Evolutionary conservation across 148 eudicot species (phyloP), one percentile per base, ranked within the genome.

Genomic region (Rhododendron williamsianum): DNA sequence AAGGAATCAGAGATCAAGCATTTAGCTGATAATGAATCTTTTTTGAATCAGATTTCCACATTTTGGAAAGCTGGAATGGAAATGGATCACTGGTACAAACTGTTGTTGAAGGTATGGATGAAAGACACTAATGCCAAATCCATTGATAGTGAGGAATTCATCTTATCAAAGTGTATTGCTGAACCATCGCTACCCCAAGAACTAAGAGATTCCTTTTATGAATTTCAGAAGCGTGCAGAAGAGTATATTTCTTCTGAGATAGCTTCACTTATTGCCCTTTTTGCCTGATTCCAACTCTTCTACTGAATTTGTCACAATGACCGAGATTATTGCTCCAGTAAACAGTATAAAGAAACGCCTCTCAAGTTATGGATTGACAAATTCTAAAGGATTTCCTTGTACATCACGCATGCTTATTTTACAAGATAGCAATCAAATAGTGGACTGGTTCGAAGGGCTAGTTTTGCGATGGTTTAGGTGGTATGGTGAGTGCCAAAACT

Each of bases 81-180:
- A 90, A 95, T 95, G 10, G 98, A 97, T 91, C 99, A 97, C 67
- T 97, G 98, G 98, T 97, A 92, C 92, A 95, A 94, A 87, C 77
- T 90, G 19, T 87, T 97, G 52, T 81, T 97, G 41, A 97, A 95
- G 85, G 85, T 95, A 85, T 95, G 99, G 99, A 91, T 97, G 96
- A 94, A 97, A 86, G 88, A 90, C 77, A 81, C 89, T 63, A 89
- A 88, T 85, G 87, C 85, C 15, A 95, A 90, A 85, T 76, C 71
- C 80, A 89, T 87, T 6, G 89, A 51, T n/a, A 88, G 84, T 74
- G 98, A 90, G 87, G 98, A 94, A 87, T 83, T 76, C 63, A 88
- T 97, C 63, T 87, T 97, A 71, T 89, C 98, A 58, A 93, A 91
- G 77, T 87, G 83, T 88, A 90, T 95, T 78, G 90, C 87, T 30